Evolutionary conservation across 768 basidiomycete genomes (phyloP).

Genomic region (Psilocybe sp.): DNA sequence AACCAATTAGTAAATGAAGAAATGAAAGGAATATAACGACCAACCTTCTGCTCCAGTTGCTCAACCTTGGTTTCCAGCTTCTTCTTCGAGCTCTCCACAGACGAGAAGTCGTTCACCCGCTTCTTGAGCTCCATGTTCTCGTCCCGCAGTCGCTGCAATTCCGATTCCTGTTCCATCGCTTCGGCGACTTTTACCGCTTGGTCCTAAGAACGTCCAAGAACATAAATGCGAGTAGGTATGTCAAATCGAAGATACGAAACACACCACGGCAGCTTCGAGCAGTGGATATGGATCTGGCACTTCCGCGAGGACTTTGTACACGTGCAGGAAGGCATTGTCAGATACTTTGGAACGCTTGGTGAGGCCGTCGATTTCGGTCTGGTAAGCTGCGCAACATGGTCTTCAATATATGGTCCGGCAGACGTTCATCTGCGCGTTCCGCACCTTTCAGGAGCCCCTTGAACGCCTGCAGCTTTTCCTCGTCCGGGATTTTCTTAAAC

Average conservation of each 20-base stretch:
- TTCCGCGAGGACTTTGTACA: slow-evolving; percentile 95
- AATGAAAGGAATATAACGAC: slow-evolving; percentile 9
- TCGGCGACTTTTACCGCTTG: slow-evolving; percentile 91
- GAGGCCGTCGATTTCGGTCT: slow-evolving; percentile 92
- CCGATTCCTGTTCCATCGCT: slow-evolving; percentile 69
- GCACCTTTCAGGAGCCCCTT: slow-evolving; percentile 87
- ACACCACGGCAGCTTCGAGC: slow-evolving; percentile 88
- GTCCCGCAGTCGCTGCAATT: slow-evolving; percentile 68
- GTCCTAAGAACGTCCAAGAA: slow-evolving; percentile 60
- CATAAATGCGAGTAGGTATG: background rate
- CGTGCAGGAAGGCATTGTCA: slow-evolving; percentile 94
- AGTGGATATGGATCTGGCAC: slow-evolving; percentile 97
- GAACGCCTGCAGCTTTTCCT: slow-evolving; percentile 83
- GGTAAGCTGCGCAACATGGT: too few species aligned
- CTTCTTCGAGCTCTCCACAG: slow-evolving; percentile 68
- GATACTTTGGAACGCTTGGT: slow-evolving; percentile 90
- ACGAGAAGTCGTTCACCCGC: slow-evolving; percentile 60
- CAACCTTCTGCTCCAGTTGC: slow-evolving; percentile 79
- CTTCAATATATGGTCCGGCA: background rate
- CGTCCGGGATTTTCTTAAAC: slow-evolving; percentile 93
- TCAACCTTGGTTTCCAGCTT: slow-evolving; percentile 73
- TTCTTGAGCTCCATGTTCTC: slow-evolving; percentile 83
- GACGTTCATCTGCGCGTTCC: slow-evolving; percentile 7
- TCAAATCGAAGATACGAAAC: slow-evolving; percentile 6
- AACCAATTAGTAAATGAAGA: slow-evolving; percentile 3